Evolutionary conservation across 2,329 filamentous ascomycete genomes (phyloP), one percentile per base, ranked within the genome.

Genomic region (Xylaria sp.): DNA sequence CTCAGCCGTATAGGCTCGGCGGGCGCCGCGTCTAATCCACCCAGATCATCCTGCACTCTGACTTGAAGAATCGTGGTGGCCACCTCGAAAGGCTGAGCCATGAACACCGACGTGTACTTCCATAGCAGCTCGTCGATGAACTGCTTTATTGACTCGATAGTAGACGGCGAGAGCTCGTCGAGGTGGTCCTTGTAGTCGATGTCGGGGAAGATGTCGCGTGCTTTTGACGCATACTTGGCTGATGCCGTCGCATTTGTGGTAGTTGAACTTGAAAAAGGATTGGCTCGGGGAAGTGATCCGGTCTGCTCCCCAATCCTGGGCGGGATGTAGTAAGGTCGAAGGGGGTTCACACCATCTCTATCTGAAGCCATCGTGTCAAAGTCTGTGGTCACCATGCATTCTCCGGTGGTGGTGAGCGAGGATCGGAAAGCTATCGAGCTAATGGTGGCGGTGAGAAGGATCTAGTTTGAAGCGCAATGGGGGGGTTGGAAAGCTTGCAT

Each of bases 11-110:
- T 39, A 28, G 69, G 69, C 72, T 82, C 76, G 62, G 59, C 75
- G 2, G 75, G 67, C 5, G 73, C 64, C 3, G 75, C 75, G 43
- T 78, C 74, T 52, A 82, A 66, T 0, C 77, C 78, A 56, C 83
- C 83, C 43, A 82, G 75, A 62, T 84, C 84, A 73, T 87, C 86
- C 75, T 90, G 88, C 71, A 80, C 82, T 72, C 86, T 89, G 61
- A 94, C 89, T 82, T 99, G 96, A 75, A 99, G 83, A 65, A 98
- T 89, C 15, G 91, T 96, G 86, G 98, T 98, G 77, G 95, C 94
- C 67, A 98, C 94, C 84, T 98, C 96, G 80, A 99, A 98, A 15
- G 96, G 96, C 82, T 99, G 96, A 63, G 94, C 92, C 79, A 97
- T 90, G 77, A 98, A 81, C 28, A 97, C 91, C 67, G 91, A 94